phyloP scores from a whole-genome alignment of 2,329 filamentous ascomycete genomes.

The Neocucurbitaria cava region DNA sequence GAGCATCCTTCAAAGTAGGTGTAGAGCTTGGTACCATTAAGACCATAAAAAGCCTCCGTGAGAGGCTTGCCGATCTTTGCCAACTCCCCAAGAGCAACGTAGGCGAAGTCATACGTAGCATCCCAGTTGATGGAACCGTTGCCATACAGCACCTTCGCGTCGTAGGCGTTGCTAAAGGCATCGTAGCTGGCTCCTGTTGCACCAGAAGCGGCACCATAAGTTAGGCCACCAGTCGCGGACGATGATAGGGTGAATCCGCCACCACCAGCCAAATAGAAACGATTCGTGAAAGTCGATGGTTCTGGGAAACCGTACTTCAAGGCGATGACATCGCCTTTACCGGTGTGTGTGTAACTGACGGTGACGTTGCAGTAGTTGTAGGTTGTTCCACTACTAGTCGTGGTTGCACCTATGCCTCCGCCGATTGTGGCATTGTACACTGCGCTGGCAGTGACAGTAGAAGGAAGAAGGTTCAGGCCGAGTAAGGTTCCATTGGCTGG shows the following conservation, averaged over 20 bases:
- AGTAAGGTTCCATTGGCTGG: conserved; percentile 21
- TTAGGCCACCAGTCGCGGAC: conserved; percentile 52
- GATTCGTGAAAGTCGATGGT: conserved; percentile 53
- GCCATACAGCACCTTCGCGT: conserved; percentile 37
- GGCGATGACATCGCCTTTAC: conserved; percentile 27
- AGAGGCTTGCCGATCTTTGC: conserved; percentile 56
- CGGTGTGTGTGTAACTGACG: conserved; percentile 55
- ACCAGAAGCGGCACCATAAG: conserved; percentile 58
- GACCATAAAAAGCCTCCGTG: conserved; percentile 49
- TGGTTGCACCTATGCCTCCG: conserved; percentile 1
- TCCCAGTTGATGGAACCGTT: conserved; percentile 63
- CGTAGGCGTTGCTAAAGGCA: conserved; percentile 51
- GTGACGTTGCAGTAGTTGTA: conserved; percentile 56
- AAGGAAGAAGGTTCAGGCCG: conserved; percentile 49
- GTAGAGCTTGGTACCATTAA: conserved; percentile 42
- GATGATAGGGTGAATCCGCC: conserved; percentile 47
- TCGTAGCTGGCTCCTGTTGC: conserved; percentile 61
- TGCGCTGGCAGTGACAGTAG: conserved; percentile 47
- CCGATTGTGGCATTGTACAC: conserved; percentile 39
- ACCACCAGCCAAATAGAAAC: conserved; percentile 57
- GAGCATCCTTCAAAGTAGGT: conserved; percentile 64
- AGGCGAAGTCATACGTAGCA: conserved; percentile 58
- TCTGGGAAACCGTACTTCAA: conserved; percentile 53
- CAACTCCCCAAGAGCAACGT: conserved; percentile 61
- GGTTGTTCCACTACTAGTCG: conserved; percentile 5